Percentiles rank a stretch among this genome's conserved stretches.
These are phyloP conservation scores for Neostapfia colusana DNA, from an alignment of 176 grass and related monocot genomes.

Conservation along the genomic window DNA sequence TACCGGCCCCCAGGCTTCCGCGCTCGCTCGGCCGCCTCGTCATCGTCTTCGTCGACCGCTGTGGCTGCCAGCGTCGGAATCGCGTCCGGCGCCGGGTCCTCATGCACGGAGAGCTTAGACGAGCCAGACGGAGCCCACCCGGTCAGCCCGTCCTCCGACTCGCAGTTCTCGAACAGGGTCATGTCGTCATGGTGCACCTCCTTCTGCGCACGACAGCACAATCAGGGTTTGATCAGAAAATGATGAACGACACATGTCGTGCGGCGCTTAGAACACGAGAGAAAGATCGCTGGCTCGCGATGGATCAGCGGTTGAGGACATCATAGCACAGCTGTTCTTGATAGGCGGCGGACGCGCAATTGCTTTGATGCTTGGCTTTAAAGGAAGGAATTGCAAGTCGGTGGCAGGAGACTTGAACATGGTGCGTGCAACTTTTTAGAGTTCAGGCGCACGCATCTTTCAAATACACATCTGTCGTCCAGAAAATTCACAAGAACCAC, in stretches of 20 bases:
- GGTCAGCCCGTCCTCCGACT: conserved; percentile 27
- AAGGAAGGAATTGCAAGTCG: conserved; percentile 30
- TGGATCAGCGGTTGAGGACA: conserved; percentile 7
- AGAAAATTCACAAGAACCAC: neutral
- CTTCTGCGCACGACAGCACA: neutral
- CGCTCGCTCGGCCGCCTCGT: neutral
- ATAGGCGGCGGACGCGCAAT: neutral
- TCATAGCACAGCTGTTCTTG: conserved; percentile 16
- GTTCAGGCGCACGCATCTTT: neutral
- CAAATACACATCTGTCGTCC: neutral
- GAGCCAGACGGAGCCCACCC: conserved; percentile 52
- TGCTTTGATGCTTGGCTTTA: conserved; percentile 45
- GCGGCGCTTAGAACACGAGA: neutral
- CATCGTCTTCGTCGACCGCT: neutral
- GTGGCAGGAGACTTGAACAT: neutral
- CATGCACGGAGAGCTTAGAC: conserved; percentile 41
- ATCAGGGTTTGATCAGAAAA: neutral
- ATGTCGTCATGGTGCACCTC: conserved; percentile 16
- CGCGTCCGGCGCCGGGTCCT: conserved; percentile 26
- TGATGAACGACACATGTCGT: neutral
- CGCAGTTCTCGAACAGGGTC: conserved; percentile 43
- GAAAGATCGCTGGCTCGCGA: neutral
- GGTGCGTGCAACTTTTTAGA: neutral
- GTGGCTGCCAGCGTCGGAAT: neutral
- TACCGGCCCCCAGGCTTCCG: conserved; percentile 48